A percentile compares a stretch with the other conserved stretches of the same genome.
Evolutionary conservation across 257 asterid genomes (phyloP).

Genomic region (Primulina tabacum): DNA sequence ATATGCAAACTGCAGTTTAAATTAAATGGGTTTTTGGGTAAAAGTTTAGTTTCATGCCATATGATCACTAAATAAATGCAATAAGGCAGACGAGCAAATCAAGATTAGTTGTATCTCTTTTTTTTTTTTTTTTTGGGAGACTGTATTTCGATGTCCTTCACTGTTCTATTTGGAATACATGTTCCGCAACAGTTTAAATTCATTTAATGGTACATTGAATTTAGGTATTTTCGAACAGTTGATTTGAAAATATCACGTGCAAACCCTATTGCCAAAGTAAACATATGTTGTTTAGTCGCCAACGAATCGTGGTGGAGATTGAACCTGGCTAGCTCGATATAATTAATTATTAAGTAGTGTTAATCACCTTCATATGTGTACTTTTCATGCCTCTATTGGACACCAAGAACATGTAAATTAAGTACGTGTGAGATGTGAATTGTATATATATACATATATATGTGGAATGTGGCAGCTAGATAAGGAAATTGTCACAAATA

Average conservation of each 20-base stretch:
- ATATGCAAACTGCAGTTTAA: no score
- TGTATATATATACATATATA: no score
- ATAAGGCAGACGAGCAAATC: constrained; percentile 15
- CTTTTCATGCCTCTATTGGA: no score
- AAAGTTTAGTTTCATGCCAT: no score
- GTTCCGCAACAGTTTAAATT: background rate
- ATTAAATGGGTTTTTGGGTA: no score
- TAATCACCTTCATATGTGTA: no score
- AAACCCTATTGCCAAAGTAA: constrained; percentile 8
- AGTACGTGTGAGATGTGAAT: no score
- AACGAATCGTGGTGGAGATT: constrained; percentile 33
- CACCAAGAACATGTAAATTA: no score
- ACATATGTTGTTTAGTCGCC: constrained; percentile 4
- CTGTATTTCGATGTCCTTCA: constrained; percentile 45
- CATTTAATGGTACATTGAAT: background rate
- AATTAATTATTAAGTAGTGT: no score
- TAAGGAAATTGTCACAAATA: no score
- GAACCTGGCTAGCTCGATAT: background rate
- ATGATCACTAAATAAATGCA: no score
- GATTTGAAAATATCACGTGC: constrained; percentile 34
- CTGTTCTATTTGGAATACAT: constrained; percentile 34
- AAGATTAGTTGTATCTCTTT: constrained; percentile 10
- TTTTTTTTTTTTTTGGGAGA: constrained; percentile 32
- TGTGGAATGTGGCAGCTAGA: no score
- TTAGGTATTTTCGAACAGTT: constrained; percentile 23